Percentiles rank a stretch among this genome's conserved stretches.
Evolutionary conservation across 306 rosid genomes (phyloP).

Genomic region (Dalbergia cultrata): DNA sequence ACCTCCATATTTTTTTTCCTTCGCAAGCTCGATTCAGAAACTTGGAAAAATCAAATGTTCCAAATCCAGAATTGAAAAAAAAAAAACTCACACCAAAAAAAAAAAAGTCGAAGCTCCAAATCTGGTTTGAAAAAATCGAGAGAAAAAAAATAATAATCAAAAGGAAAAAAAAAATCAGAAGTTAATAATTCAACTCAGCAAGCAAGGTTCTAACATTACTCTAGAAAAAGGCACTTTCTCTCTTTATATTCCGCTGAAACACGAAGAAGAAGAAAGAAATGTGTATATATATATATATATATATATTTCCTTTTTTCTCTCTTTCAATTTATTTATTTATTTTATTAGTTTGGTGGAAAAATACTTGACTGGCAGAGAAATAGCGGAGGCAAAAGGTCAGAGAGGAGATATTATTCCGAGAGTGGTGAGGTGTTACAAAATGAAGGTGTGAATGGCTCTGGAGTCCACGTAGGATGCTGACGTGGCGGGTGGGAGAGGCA

Average conservation of each 20-base stretch:
- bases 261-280: not conserved
- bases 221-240: not conserved
- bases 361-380: slow-evolving; percentile 57
- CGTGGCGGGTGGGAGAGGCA: slow-evolving; percentile 45
- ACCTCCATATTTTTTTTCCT: slow-evolving; percentile 51
- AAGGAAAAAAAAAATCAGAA: not conserved
- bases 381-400: slow-evolving; percentile 34
- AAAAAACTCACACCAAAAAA: not conserved
- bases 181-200: not conserved
- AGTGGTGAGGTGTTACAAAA: slow-evolving; percentile 59
- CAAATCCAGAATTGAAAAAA: not conserved
- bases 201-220: slow-evolving; percentile 46
- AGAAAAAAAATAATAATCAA: not conserved
- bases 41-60: slow-evolving; percentile 34
- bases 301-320: too few relatives aligned
- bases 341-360: not conserved
- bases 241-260: not conserved
- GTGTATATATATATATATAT: not conserved
- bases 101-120: slow-evolving; percentile 46
- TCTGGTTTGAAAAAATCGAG: slow-evolving; percentile 31
- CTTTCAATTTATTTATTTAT: too few relatives aligned
- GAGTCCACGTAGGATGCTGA: slow-evolving; percentile 46
- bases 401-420: slow-evolving; percentile 65
- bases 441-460: slow-evolving; percentile 56
- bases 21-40: slow-evolving; percentile 53